Percentiles rank a stretch among this genome's conserved stretches.
Evolutionary conservation across 805 yeast genomes (phyloP).

Genomic region (Candida alai): DNA sequence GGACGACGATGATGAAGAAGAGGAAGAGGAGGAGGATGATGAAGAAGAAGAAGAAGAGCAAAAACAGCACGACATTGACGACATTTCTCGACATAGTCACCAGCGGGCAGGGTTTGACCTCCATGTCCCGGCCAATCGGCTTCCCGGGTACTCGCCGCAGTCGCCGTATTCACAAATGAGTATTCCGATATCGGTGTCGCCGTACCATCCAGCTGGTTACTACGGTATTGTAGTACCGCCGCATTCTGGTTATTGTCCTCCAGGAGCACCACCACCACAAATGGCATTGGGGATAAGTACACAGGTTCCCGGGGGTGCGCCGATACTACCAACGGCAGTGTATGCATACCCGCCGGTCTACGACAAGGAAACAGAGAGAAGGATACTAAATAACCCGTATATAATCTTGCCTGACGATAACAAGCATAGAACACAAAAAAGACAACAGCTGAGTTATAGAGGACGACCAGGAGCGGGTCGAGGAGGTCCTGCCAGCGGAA

Average conservation of each 20-base stretch:
- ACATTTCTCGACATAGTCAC: neutral
- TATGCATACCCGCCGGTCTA: conserved; percentile 8
- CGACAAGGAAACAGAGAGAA: conserved; percentile 25
- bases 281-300: too few species aligned
- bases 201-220: neutral
- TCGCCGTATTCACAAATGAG: neutral
- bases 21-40: conserved; percentile 14
- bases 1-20: conserved; percentile 13
- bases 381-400: conserved; percentile 25
- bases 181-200: neutral
- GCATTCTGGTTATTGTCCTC: neutral
- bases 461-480: too few species aligned
- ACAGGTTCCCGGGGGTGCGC: conserved; percentile 2
- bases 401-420: conserved; percentile 23
- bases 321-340: conserved; percentile 2
- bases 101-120: too few species aligned
- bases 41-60: conserved; percentile 8
- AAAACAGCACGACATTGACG: conserved; percentile 8
- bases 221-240: conserved; percentile 1
- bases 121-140: neutral
- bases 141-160: neutral
- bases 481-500: too few species aligned
- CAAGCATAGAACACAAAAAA: conserved; percentile 6
- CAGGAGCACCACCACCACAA: too few species aligned
- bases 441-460: too few species aligned